Evolutionary conservation across 306 rosid genomes (phyloP).

Genomic region (Lablab purpureus): DNA sequence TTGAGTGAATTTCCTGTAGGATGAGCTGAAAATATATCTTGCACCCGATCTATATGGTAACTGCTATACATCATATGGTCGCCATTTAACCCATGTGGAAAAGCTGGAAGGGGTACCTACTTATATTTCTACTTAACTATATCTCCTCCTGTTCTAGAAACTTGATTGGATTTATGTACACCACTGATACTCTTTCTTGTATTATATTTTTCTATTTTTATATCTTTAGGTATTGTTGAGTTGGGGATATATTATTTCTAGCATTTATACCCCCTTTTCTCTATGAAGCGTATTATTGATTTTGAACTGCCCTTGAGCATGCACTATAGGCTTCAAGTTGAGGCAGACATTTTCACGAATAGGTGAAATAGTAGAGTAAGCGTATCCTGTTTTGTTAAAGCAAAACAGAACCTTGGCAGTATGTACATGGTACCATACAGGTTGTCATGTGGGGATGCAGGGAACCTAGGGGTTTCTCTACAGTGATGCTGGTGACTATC

Average conservation of each 20-base stretch:
- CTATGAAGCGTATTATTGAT: not conserved
- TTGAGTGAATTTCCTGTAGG: slow-evolving; percentile 30
- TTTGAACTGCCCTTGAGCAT: not conserved
- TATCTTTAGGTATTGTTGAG: not conserved
- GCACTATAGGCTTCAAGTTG: not conserved
- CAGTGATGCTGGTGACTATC: slow-evolving; percentile 55
- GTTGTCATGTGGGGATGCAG: slow-evolving; percentile 54
- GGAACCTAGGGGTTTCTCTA: no score
- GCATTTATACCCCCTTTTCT: slow-evolving; percentile 9
- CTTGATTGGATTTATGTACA: not conserved
- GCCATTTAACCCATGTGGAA: not conserved
- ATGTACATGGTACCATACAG: slow-evolving; percentile 49
- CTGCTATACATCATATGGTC: slow-evolving; percentile 9
- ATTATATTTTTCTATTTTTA: slow-evolving; percentile 3
- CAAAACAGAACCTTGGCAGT: slow-evolving; percentile 44
- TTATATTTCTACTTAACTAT: slow-evolving; percentile 29
- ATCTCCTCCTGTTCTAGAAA: slow-evolving; percentile 17
- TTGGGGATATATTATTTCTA: not conserved
- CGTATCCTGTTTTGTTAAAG: not conserved
- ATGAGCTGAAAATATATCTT: slow-evolving; percentile 16
- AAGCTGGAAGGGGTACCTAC: slow-evolving; percentile 38
- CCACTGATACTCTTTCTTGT: not conserved
- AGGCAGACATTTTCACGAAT: not conserved
- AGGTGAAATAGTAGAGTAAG: not conserved
- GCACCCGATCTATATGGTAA: slow-evolving; percentile 9